A percentile compares a stretch with the other conserved stretches of the same genome.
phyloP scores from a whole-genome alignment of 1,284 basidiomycete genomes.

The Papiliotrema flavescens region DNA sequence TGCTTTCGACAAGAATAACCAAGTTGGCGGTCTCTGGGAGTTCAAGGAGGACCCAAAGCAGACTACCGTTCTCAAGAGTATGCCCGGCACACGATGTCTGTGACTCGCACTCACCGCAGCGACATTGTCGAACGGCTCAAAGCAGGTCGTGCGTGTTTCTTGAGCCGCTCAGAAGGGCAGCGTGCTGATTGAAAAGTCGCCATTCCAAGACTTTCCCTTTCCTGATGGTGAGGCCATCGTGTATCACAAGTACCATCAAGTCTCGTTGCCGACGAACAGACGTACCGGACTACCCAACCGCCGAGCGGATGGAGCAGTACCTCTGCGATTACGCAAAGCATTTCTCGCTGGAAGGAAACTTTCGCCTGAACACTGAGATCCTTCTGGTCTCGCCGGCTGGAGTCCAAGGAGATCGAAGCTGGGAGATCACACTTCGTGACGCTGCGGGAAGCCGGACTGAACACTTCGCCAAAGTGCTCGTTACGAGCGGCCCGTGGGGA shows the following conservation, averaged over 20 bases:
- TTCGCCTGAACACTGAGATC: no score
- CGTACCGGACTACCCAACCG: no score
- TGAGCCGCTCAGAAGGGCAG: not conserved
- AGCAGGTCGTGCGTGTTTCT: slow-evolving; percentile 8
- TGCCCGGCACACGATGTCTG: not conserved
- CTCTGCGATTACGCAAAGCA: no score
- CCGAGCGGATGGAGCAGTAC: no score
- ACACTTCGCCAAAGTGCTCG: no score
- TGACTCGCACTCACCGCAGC: not conserved
- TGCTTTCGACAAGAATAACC: slow-evolving; percentile 7
- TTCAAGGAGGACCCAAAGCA: slow-evolving; percentile 3
- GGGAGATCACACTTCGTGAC: no score
- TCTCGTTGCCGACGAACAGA: not conserved
- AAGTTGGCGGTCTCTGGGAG: slow-evolving; percentile 14
- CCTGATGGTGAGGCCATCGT: slow-evolving; percentile 2
- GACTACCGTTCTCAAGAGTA: slow-evolving; percentile 13
- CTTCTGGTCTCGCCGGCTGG: no score
- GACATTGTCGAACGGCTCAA: slow-evolving; percentile 7
- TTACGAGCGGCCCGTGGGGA: no score
- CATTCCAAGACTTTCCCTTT: slow-evolving; percentile 11
- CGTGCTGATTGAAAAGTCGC: not conserved
- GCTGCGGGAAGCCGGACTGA: no score
- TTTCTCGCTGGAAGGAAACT: no score
- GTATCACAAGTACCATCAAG: not conserved
- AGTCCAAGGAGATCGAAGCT: no score